Base-by-base conservation (phyloP, 345 rosid species). In the Stellera chamaejasme region DNA sequence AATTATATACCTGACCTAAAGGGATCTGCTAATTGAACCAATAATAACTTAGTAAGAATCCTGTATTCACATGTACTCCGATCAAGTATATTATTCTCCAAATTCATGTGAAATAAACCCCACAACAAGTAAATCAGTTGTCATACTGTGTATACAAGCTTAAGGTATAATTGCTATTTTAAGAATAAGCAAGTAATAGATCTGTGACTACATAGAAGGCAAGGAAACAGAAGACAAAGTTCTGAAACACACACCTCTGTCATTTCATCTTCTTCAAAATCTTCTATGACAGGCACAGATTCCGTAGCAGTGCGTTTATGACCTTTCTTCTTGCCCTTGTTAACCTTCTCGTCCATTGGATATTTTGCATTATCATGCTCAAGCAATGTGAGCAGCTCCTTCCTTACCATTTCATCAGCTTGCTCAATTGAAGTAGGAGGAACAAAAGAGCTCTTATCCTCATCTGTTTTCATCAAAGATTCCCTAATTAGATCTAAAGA, bases 291-390 rank as follows among this genome's bases (percentile, higher is more conserved):
- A 46, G 82, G 78, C 61, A 82, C 64, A 63, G 82, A 52, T 54
- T 78, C 85, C 65, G 70, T 88, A 32, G 80, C 75, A 59, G 82
- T 67, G 45, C 75, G 79, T 72, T 87, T 93, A 62, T 41, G 65
- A 57, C 82, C 92, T 72, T 94, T 90, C 85, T 78, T 87, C 66
- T 83, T 94, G 76, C 80, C 91, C 72, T 65, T 81, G 16, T 28
- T 73, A 32, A 53, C 56, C 73, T 85, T 90, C 55, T 74, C 97
- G 47, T 85, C 95, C 66, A 90, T 88, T n/a, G 97, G 99, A 79
- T 94, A 94, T 72, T 94, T 90, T 50, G 93, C 90, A 85, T 83
- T 90, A 68, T 94, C 99, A 65, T 90, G 96, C 72, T 87, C 95
- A 41, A 94, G 75, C 62, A 94, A 74, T 50, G 64, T 56, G 3